Evolutionary conservation across 768 basidiomycete genomes (phyloP).

Genomic region (Sporobolomyces pararoseus): DNA sequence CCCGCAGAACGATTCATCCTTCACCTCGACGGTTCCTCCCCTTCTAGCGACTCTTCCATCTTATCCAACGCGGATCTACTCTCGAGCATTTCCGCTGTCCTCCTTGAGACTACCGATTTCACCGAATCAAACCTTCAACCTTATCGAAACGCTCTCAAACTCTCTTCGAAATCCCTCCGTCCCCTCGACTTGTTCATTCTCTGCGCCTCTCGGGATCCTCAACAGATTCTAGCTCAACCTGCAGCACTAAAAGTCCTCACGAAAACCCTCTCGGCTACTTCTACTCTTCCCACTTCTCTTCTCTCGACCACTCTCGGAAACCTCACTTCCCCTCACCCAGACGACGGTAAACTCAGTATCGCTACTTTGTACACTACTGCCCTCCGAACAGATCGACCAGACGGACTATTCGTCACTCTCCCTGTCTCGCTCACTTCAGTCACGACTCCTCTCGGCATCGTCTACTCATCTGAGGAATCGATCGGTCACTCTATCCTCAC

Average conservation of each 20-base stretch:
- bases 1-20: conserved; percentile 71
- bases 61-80: conserved; percentile 58
- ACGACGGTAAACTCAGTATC: conserved; percentile 66
- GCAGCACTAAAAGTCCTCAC: conserved; percentile 40
- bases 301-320: conserved; percentile 60
- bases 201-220: conserved; percentile 27
- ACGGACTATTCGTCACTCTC: conserved; percentile 89
- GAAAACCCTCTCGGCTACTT: conserved; percentile 30
- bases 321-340: conserved; percentile 60
- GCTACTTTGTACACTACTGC: conserved; percentile 81
- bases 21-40: conserved; percentile 67
- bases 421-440: conserved; percentile 60
- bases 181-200: conserved; percentile 60
- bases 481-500: conserved; percentile 79
- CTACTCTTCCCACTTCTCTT: conserved; percentile 50
- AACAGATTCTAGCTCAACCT: conserved; percentile 43
- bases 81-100: conserved; percentile 61
- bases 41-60: conserved; percentile 68
- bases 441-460: conserved; percentile 66
- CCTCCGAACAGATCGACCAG: conserved; percentile 76
- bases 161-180: conserved; percentile 59
- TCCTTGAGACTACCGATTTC: conserved; percentile 65
- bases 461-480: conserved; percentile 87
- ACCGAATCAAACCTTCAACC: conserved; percentile 58
- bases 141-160: conserved; percentile 69